Conservation (phyloP, 345 rosid species). For the Schrenkiella parvula region DNA sequence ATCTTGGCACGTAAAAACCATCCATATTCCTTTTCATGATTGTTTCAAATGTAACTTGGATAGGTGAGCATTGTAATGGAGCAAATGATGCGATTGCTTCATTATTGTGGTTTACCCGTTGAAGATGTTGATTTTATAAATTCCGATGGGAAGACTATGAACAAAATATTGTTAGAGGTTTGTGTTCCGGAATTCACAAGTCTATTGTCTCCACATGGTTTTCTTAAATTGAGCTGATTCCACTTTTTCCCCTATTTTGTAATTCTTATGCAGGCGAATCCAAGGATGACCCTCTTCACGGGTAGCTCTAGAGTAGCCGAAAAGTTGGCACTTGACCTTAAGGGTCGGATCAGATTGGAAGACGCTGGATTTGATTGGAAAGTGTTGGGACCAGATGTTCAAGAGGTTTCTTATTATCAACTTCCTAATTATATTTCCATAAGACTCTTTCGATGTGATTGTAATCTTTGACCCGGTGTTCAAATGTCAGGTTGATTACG, state of each 20-base stretch:
- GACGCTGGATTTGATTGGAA: conserved; percentile 99
- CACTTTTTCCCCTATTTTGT: background rate
- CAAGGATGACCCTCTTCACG: conserved; percentile 93
- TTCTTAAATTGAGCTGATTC: background rate
- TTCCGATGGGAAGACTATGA: conserved; percentile 93
- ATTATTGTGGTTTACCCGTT: conserved; percentile 79
- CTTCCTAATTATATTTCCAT: background rate
- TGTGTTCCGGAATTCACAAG: conserved; percentile 16
- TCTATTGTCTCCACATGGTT: background rate
- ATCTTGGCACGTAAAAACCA: background rate
- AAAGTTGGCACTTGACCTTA: conserved; percentile 85
- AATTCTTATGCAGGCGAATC: conserved; percentile 64
- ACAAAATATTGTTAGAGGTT: conserved; percentile 83
- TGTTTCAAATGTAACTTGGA: conserved; percentile 6
- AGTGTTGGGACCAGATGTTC: conserved; percentile 93
- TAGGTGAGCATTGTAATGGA: conserved; percentile 98
- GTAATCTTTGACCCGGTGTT: conserved; percentile 3
- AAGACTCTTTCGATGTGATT: background rate
- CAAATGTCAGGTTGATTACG: conserved; percentile 72
- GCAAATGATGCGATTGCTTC: conserved; percentile 92
- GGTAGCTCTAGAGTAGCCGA: conserved; percentile 98
- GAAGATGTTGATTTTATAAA: conserved; percentile 95
- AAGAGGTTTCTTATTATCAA: conserved; percentile 52
- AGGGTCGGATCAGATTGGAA: conserved; percentile 86
- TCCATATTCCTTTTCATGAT: background rate